These are phyloP conservation scores for Chenopodium suecicum DNA, from an alignment of 148 eudicot genomes.

Conservation along the genomic window DNA sequence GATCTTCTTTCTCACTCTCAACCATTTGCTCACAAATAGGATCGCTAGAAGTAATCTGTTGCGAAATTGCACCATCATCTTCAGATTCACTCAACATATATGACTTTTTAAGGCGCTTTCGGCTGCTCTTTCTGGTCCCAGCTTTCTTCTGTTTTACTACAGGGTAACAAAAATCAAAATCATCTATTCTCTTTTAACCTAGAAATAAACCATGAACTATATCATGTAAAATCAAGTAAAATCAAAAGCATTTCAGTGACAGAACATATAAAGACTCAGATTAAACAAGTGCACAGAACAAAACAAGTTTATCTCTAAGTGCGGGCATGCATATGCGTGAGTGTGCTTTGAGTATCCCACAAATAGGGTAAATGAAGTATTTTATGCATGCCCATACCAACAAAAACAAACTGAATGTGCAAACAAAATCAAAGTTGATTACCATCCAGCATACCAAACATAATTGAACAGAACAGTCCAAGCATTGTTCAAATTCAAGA, in stretches of 20 bases:
- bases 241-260: background rate
- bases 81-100: conserved; percentile 56
- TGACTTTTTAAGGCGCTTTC: conserved; percentile 55
- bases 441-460: background rate
- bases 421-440: background rate
- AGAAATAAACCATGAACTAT: background rate
- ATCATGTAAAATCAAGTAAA: background rate
- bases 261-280: background rate
- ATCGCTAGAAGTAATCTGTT: conserved; percentile 13
- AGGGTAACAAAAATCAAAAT: background rate
- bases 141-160: conserved; percentile 36
- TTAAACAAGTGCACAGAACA: background rate
- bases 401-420: background rate
- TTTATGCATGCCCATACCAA: background rate
- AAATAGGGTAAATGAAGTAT: background rate
- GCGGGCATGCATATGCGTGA: background rate
- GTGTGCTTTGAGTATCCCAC: background rate
- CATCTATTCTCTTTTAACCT: background rate
- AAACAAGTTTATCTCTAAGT: background rate
- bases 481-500: background rate
- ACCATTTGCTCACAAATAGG: conserved; percentile 5
- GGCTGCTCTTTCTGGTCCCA: conserved; percentile 23
- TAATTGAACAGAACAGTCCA: background rate
- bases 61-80: conserved; percentile 31
- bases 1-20: conserved; percentile 62